Percentiles rank a stretch among this genome's conserved stretches.
These are phyloP conservation scores for Panellus pusillus DNA, from an alignment of 768 basidiomycete genomes.

Conservation along the genomic window DNA sequence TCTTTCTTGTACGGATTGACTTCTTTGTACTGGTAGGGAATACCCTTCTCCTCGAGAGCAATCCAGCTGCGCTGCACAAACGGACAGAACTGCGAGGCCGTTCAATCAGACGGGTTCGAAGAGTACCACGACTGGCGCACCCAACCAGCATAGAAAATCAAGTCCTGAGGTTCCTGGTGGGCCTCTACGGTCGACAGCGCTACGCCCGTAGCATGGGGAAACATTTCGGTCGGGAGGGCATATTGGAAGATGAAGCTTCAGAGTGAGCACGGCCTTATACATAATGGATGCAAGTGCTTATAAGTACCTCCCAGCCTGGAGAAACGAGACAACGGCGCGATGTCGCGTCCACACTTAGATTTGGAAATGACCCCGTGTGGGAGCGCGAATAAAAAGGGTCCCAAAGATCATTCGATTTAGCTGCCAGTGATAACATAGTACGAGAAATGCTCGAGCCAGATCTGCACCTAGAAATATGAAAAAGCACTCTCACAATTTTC, in stretches of 20 bases:
- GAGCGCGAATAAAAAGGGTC: too few relatives aligned
- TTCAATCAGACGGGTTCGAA: not conserved
- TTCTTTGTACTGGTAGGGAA: slow-evolving; percentile 69
- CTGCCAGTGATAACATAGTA: too few relatives aligned
- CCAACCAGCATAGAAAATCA: slow-evolving; percentile 65
- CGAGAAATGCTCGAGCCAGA: too few relatives aligned
- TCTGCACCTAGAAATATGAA: too few relatives aligned
- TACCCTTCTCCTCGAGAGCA: slow-evolving; percentile 60
- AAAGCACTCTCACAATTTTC: too few relatives aligned
- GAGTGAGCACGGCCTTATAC: not conserved
- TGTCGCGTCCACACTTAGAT: too few relatives aligned
- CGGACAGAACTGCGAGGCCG: slow-evolving; percentile 48
- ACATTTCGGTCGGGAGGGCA: slow-evolving; percentile 40
- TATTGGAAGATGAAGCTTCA: slow-evolving; percentile 15
- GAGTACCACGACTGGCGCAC: slow-evolving; percentile 31
- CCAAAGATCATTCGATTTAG: too few relatives aligned
- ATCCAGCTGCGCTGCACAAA: slow-evolving; percentile 67
- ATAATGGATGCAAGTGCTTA: too few relatives aligned
- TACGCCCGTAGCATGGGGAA: slow-evolving; percentile 56
- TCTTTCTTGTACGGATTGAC: slow-evolving; percentile 74
- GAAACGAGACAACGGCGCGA: too few relatives aligned
- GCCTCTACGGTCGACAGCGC: slow-evolving; percentile 52
- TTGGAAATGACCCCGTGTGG: too few relatives aligned
- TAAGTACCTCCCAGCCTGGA: too few relatives aligned
- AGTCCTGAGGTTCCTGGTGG: slow-evolving; percentile 52